Evolutionary conservation across 2,329 filamentous ascomycete genomes (phyloP).

Genomic region (Rhynchosporium agropyri): DNA sequence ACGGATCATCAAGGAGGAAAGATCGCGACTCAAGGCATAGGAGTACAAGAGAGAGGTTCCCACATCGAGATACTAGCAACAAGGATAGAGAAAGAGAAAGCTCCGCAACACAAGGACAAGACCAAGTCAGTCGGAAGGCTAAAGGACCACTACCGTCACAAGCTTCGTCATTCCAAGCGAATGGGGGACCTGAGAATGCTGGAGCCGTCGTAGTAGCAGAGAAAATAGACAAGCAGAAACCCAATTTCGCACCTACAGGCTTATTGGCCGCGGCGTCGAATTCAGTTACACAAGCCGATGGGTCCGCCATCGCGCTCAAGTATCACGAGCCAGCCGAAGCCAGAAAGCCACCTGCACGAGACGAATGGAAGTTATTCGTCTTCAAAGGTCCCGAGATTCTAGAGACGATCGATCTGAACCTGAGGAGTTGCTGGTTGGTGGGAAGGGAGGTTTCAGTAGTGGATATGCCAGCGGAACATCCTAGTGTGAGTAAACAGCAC

Average conservation of each 20-base stretch:
- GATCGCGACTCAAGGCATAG: constrained; percentile 35
- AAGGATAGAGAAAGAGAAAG: constrained; percentile 32
- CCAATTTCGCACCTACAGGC: constrained; percentile 82
- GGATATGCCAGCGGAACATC: constrained; percentile 84
- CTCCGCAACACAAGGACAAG: constrained; percentile 28
- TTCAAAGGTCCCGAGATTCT: constrained; percentile 84
- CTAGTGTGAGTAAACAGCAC: constrained; percentile 93
- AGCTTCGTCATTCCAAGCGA: constrained; percentile 60
- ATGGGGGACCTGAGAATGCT: constrained; percentile 45
- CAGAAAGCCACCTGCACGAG: constrained; percentile 77
- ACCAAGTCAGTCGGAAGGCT: constrained; percentile 32
- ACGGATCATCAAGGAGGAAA: constrained; percentile 29
- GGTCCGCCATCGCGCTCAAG: constrained; percentile 80
- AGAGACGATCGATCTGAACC: constrained; percentile 76
- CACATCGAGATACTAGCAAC: constrained; percentile 27
- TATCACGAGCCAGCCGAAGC: constrained; percentile 96
- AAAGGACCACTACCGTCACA: constrained; percentile 62
- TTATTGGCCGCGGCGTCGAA: constrained; percentile 88
- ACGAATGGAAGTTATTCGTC: constrained; percentile 87
- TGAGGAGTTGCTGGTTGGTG: constrained; percentile 86
- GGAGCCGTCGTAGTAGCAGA: constrained; percentile 32
- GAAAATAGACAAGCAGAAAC: constrained; percentile 74
- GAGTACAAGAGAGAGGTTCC: constrained; percentile 36
- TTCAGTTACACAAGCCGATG: constrained; percentile 68
- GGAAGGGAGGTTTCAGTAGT: constrained; percentile 80